A percentile compares a stretch with the other conserved stretches of the same genome.
Evolutionary conservation across 306 rosid genomes (phyloP).

Genomic region (Lagenaria siceraria): DNA sequence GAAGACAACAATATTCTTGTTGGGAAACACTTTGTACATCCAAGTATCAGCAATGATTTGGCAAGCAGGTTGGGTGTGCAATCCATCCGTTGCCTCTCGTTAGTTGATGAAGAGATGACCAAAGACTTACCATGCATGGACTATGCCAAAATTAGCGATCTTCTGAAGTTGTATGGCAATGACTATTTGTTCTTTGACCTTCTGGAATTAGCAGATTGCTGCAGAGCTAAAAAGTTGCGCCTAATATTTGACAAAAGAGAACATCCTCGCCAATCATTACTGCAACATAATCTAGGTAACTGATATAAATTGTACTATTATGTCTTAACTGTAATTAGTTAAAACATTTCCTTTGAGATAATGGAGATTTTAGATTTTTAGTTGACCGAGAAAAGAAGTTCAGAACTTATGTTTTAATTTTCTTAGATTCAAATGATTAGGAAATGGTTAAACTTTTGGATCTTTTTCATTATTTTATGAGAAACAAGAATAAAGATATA

Average conservation of each 20-base stretch:
- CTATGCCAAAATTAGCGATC: conserved; percentile 65
- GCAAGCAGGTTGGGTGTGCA: conserved; percentile 77
- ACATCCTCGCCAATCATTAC: conserved; percentile 85
- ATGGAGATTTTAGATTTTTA: background rate
- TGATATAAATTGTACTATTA: background rate
- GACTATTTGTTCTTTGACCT: conserved; percentile 80
- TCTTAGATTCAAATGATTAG: background rate
- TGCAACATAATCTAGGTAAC: conserved; percentile 90
- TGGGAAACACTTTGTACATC: conserved; percentile 75
- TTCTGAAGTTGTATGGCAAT: conserved; percentile 54
- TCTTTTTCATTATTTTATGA: background rate
- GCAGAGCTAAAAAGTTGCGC: conserved; percentile 77
- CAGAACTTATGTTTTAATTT: background rate
- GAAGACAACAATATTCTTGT: conserved; percentile 54
- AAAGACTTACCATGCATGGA: conserved; percentile 92
- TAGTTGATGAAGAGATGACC: conserved; percentile 75
- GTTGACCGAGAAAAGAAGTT: background rate
- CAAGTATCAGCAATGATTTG: conserved; percentile 78
- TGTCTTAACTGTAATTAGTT: background rate
- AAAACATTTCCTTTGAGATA: background rate
- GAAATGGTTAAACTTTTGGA: background rate
- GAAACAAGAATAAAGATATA: background rate
- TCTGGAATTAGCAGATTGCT: conserved; percentile 95
- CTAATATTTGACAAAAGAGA: conserved; percentile 87
- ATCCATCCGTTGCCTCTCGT: conserved; percentile 78